Evolutionary conservation across 148 eudicot species (phyloP).

Genomic region (Oxyria digyna): DNA sequence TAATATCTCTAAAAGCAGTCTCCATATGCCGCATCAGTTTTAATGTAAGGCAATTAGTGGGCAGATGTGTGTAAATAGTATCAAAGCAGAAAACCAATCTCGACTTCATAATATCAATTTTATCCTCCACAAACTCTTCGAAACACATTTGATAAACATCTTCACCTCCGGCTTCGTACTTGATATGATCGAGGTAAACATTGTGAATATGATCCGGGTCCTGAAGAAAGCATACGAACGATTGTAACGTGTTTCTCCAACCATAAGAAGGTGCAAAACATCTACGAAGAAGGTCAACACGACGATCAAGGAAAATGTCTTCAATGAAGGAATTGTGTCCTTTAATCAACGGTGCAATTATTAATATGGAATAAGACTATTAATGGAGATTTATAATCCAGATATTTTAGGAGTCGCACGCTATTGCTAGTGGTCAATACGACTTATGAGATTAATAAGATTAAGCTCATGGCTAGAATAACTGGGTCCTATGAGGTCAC

Average conservation of each 20-base stretch:
- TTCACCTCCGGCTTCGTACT: neutral
- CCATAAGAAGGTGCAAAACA: conserved; percentile 18
- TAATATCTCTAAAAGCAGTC: neutral
- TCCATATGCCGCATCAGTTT: neutral
- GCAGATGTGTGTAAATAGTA: conserved; percentile 48
- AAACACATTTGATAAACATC: neutral
- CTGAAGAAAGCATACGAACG: conserved; percentile 21
- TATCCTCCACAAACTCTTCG: conserved; percentile 16
- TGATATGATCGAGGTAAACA: conserved; percentile 14
- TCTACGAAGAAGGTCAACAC: conserved; percentile 10
- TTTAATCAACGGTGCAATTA: too few relatives aligned
- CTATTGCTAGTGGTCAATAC: too few relatives aligned
- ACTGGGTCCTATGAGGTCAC: too few relatives aligned
- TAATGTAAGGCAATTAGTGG: conserved; percentile 19
- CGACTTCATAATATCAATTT: conserved; percentile 14
- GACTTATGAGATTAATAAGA: too few relatives aligned
- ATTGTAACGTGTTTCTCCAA: conserved; percentile 26
- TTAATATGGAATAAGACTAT: too few relatives aligned
- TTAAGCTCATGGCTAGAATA: too few relatives aligned
- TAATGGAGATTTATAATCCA: too few relatives aligned
- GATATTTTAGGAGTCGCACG: too few relatives aligned
- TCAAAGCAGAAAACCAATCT: conserved; percentile 12
- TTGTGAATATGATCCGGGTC: conserved; percentile 26
- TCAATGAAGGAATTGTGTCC: too few relatives aligned
- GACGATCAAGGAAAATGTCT: conserved; percentile 24